Percentiles rank a stretch among this genome's conserved stretches.
phyloP scores from a whole-genome alignment of 495 filamentous ascomycete genomes.

The Xylaria palmicola region DNA sequence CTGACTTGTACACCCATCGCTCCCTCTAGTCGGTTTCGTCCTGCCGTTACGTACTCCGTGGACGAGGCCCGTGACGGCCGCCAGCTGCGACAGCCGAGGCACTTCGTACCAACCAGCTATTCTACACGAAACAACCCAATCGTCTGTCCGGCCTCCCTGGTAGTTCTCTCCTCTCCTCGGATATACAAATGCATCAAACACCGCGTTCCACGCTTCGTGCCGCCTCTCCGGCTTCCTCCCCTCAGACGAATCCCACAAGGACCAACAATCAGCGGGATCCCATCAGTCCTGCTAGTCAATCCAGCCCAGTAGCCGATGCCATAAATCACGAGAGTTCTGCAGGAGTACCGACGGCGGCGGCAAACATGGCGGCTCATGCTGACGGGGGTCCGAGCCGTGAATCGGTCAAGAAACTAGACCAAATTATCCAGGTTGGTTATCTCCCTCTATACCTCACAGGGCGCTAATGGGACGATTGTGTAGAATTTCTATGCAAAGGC shows the following conservation, averaged over 20 bases:
- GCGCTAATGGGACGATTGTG: background rate
- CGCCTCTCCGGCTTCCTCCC: conserved; percentile 64
- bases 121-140: background rate
- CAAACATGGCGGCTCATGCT: conserved; percentile 43
- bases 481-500: conserved; percentile 93
- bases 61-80: background rate
- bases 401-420: conserved; percentile 73
- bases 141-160: background rate
- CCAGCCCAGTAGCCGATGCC: conserved; percentile 37
- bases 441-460: background rate
- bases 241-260: conserved; percentile 64
- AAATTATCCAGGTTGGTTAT: conserved; percentile 78
- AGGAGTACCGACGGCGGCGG: conserved; percentile 32
- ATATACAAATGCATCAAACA: conserved; percentile 73
- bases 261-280: conserved; percentile 71
- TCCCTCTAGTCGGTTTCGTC: background rate
- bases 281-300: conserved; percentile 34
- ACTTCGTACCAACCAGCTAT: background rate
- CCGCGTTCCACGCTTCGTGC: conserved; percentile 66
- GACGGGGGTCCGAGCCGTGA: conserved; percentile 56
- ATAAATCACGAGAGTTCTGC: conserved; percentile 36
- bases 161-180: conserved; percentile 1
- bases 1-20: conserved; percentile 11
- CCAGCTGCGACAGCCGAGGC: conserved; percentile 5
- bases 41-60: background rate